A percentile compares a stretch with the other conserved stretches of the same genome.
Evolutionary conservation across 2,329 filamentous ascomycete genomes (phyloP).

Genomic region (Penicillium sp.): DNA sequence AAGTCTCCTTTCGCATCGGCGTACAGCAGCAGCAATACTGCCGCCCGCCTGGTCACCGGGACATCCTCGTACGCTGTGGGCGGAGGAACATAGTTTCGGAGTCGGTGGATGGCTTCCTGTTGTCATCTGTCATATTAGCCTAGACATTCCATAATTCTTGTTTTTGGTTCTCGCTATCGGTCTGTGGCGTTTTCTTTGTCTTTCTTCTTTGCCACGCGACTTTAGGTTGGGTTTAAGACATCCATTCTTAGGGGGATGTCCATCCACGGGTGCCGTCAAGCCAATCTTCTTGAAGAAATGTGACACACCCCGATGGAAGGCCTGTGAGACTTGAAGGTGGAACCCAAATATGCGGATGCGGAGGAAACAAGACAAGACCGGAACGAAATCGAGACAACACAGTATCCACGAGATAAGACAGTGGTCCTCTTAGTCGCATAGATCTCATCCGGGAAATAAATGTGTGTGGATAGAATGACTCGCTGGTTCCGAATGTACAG

Average conservation of each 20-base stretch:
- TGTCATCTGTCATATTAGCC: neutral
- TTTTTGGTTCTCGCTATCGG: neutral
- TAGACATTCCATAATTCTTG: neutral
- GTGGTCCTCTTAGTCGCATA: neutral
- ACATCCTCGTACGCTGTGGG: constrained; percentile 58
- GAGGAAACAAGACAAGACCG: neutral
- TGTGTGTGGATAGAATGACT: neutral
- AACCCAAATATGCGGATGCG: neutral
- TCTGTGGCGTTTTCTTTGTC: neutral
- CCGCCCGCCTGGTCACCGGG: constrained; percentile 68
- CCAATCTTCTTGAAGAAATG: neutral
- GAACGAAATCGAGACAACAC: neutral
- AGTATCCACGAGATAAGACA: neutral
- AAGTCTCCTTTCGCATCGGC: constrained; percentile 80
- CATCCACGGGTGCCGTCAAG: constrained; percentile 17
- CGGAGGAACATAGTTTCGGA: constrained; percentile 58
- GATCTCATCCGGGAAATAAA: neutral
- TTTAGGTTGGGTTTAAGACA: constrained; percentile 14
- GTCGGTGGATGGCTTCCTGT: constrained; percentile 55
- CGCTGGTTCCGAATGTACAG: neutral
- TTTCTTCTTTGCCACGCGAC: constrained; percentile 7
- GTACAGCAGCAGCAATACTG: constrained; percentile 84
- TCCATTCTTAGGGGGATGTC: constrained; percentile 15
- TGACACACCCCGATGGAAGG: neutral
- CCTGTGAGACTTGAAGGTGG: neutral